These are phyloP conservation scores for Hypoxylon sp. DNA, from an alignment of 2,329 filamentous ascomycete species.

Conservation along the genomic window DNA sequence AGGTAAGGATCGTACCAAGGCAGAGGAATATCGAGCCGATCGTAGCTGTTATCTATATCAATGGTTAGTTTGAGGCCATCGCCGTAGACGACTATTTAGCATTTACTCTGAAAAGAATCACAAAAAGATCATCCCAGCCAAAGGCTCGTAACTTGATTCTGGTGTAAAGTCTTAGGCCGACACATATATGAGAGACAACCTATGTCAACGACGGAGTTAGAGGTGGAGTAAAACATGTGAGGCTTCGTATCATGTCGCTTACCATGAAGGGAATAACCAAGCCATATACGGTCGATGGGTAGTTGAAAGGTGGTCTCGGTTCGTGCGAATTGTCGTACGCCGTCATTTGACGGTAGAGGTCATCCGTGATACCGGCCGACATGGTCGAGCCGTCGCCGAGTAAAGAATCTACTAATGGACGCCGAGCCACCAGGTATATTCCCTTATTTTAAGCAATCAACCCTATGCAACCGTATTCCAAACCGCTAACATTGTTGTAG, in stretches of 20 bases:
- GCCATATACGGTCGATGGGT: slow-evolving; percentile 41
- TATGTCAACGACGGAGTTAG: slow-evolving; percentile 31
- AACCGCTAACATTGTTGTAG: slow-evolving; percentile 1
- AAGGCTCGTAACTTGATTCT: slow-evolving; percentile 51
- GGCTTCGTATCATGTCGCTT: slow-evolving; percentile 15
- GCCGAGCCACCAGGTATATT: slow-evolving; percentile 9
- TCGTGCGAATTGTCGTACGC: slow-evolving; percentile 51
- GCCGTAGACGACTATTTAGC: background rate
- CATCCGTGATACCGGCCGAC: slow-evolving; percentile 24
- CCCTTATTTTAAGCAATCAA: background rate
- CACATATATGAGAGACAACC: slow-evolving; percentile 52
- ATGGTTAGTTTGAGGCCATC: slow-evolving; percentile 12
- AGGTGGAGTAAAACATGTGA: no score
- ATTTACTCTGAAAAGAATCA: slow-evolving; percentile 54
- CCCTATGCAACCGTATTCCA: slow-evolving; percentile 8
- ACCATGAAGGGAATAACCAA: slow-evolving; percentile 50
- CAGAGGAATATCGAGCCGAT: slow-evolving; percentile 49
- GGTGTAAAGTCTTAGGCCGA: slow-evolving; percentile 50
- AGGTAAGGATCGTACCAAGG: slow-evolving; percentile 37
- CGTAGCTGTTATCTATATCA: slow-evolving; percentile 47
- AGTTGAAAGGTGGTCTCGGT: slow-evolving; percentile 45
- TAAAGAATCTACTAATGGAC: background rate
- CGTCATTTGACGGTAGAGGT: slow-evolving; percentile 45
- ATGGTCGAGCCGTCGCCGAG: slow-evolving; percentile 22
- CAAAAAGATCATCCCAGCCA: slow-evolving; percentile 58